These are phyloP conservation scores for Fragaria nilgerrensis DNA, from an alignment of 306 rosid genomes.

Conservation along the genomic window DNA sequence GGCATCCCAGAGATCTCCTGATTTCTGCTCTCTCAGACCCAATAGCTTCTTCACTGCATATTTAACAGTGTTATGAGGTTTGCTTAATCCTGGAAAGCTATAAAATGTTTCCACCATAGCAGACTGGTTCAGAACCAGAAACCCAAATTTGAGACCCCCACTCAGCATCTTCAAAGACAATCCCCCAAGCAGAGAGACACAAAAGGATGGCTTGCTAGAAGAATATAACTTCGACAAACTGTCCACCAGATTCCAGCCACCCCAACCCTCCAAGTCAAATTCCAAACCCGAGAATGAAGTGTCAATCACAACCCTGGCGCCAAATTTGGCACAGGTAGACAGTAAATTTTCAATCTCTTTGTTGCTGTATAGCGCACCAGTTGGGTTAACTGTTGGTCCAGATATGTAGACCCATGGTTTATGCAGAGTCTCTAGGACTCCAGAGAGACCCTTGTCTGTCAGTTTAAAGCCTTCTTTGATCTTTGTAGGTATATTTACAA, in stretches of 20 bases:
- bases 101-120: constrained; percentile 55
- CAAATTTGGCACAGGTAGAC: constrained; percentile 63
- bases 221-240: constrained; percentile 54
- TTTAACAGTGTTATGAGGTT: constrained; percentile 82
- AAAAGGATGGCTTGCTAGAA: constrained; percentile 54
- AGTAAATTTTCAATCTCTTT: constrained; percentile 63
- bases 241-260: constrained; percentile 76
- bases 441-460: constrained; percentile 53
- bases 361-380: constrained; percentile 79
- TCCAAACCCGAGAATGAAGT: constrained; percentile 95
- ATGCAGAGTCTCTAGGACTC: constrained; percentile 50
- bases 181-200: constrained; percentile 85
- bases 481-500: constrained; percentile 59
- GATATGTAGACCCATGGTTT: constrained; percentile 92
- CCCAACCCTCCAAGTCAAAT: constrained; percentile 70
- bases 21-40: constrained; percentile 57
- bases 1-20: constrained; percentile 65
- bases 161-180: constrained; percentile 74
- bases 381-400: constrained; percentile 92
- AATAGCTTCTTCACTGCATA: constrained; percentile 85
- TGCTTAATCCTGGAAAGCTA: constrained; percentile 77
- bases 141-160: constrained; percentile 77
- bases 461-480: constrained; percentile 64
- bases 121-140: constrained; percentile 66
- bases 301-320: constrained; percentile 88